These are phyloP conservation scores for Malassezia slooffiae DNA, from an alignment of 1,284 basidiomycete genomes.

Conservation along the genomic window DNA sequence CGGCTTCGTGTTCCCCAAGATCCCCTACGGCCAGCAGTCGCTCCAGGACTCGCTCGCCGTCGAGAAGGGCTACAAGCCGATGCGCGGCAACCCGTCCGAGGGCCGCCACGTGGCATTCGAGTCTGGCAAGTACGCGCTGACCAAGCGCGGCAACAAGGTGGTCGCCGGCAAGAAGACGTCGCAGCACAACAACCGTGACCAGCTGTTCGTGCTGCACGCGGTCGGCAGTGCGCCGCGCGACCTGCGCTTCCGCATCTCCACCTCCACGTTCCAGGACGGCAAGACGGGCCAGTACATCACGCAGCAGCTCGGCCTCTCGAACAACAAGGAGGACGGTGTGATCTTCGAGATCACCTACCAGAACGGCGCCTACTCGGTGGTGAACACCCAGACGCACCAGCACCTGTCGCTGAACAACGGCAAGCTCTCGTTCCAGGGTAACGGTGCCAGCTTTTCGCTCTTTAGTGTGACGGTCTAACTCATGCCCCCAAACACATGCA, in stretches of 20 bases:
- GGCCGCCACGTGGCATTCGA: constrained; percentile 23
- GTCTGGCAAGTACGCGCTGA: constrained; percentile 13
- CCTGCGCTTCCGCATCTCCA: constrained; percentile 6
- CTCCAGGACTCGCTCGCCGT: constrained; percentile 13
- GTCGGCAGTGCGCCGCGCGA: constrained; percentile 7
- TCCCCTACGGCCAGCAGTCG: constrained; percentile 8
- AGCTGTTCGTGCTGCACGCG: constrained; percentile 13
- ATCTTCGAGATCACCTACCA: background rate
- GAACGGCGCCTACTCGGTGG: constrained; percentile 1
- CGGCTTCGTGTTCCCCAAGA: constrained; percentile 6
- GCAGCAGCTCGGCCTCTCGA: background rate
- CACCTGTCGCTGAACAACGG: constrained; percentile 6
- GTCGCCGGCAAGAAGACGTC: background rate
- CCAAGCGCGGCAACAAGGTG: background rate
- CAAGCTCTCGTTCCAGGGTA: background rate
- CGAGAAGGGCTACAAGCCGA: constrained; percentile 19
- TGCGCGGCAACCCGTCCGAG: constrained; percentile 26
- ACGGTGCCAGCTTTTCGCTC: background rate
- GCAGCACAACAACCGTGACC: background rate
- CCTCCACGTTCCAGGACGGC: background rate
- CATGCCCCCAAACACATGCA: too few relatives aligned
- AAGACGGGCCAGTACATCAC: constrained; percentile 4
- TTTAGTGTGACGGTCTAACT: constrained; percentile 12
- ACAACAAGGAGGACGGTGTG: background rate
- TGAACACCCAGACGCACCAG: background rate